These are phyloP conservation scores for Sporothrix pseudoabietina DNA, from an alignment of 2,329 filamentous ascomycete genomes.

Conservation along the genomic window DNA sequence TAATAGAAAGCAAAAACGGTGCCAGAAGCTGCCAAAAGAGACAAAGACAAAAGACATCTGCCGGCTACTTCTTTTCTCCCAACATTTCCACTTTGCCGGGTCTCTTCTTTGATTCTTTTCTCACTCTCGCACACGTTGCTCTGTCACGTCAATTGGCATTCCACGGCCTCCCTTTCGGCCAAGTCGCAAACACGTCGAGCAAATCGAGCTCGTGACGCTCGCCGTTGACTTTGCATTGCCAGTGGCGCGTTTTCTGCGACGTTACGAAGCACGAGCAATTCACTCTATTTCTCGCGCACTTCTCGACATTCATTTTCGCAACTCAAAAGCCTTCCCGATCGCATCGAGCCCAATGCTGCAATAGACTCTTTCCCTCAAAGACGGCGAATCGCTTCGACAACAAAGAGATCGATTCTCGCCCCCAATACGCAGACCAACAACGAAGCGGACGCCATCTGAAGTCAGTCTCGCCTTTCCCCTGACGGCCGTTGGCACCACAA, in stretches of 20 bases:
- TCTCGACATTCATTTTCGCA: not conserved
- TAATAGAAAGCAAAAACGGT: not conserved
- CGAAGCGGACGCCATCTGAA: not conserved
- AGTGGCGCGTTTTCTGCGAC: not conserved
- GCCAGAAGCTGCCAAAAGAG: not conserved
- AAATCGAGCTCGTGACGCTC: not conserved
- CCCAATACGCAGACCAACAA: constrained; percentile 1
- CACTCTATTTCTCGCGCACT: not conserved
- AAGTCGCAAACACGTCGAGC: not conserved
- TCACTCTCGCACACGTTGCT: not conserved
- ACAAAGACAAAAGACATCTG: not conserved
- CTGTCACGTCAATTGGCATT: not conserved
- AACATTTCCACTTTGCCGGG: not conserved
- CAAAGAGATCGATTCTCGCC: not conserved
- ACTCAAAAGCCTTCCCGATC: not conserved
- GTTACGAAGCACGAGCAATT: not conserved
- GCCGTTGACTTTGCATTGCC: not conserved
- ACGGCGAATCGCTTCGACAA: not conserved
- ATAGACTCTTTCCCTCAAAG: not conserved
- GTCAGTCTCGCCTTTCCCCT: not conserved
- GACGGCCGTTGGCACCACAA: constrained; percentile 25
- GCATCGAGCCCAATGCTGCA: not conserved
- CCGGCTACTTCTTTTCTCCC: not conserved
- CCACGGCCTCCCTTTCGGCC: not conserved
- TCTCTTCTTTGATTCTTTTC: not conserved